Evolutionary conservation across 352 stramenopile species (phyloP).

Genomic region (Globisporangium spiculum): DNA sequence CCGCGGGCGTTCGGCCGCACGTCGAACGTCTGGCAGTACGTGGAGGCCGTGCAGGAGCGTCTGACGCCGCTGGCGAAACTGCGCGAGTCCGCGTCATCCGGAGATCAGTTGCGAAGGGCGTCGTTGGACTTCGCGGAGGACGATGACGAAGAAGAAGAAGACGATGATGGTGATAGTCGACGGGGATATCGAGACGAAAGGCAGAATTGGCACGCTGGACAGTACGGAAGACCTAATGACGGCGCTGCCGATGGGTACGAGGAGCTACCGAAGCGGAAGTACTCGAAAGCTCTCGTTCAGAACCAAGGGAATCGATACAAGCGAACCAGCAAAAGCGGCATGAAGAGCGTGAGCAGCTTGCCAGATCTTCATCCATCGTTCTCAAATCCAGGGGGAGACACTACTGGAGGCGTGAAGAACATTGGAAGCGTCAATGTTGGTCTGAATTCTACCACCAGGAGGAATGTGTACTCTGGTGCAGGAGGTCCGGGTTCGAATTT

Average conservation of each 20-base stretch:
- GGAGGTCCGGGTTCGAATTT: not conserved
- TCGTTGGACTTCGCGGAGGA: conserved; percentile 17
- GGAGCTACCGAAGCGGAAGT: conserved; percentile 15
- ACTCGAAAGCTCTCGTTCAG: conserved; percentile 11
- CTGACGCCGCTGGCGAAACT: conserved; percentile 16
- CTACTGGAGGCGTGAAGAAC: not conserved
- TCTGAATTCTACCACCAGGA: not conserved
- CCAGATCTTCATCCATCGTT: conserved; percentile 30
- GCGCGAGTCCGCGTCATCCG: not conserved
- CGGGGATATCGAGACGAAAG: not conserved
- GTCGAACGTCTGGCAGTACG: conserved; percentile 74
- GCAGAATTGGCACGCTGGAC: not conserved
- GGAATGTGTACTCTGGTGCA: conserved; percentile 1
- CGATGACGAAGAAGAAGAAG: conserved; percentile 10
- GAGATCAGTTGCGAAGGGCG: conserved; percentile 5
- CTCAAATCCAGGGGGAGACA: not conserved
- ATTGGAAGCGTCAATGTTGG: not conserved
- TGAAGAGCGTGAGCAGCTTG: conserved; percentile 34
- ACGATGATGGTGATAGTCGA: not conserved
- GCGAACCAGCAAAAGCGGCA: conserved; percentile 10
- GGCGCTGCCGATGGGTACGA: not conserved
- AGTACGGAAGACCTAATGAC: not conserved
- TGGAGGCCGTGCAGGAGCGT: conserved; percentile 47
- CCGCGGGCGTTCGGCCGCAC: conserved; percentile 59
- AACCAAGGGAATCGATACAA: not conserved